phyloP scores from a whole-genome alignment of 768 basidiomycete genomes.

The Pholiota microspora region DNA sequence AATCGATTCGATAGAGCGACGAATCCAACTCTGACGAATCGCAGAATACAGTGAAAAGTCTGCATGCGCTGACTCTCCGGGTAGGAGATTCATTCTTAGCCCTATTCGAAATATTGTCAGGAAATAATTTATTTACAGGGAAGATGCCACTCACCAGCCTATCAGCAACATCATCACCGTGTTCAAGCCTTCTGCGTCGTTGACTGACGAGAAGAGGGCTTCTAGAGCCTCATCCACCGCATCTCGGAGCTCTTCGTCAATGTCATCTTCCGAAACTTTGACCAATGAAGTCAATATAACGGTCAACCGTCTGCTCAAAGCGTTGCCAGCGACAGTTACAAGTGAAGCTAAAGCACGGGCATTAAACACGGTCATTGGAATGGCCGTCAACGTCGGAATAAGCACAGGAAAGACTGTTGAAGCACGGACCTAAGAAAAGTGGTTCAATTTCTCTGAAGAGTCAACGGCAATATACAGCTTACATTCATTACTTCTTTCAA shows the following conservation, averaged over 20 bases:
- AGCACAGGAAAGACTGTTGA: constrained; percentile 95
- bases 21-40: constrained; percentile 79
- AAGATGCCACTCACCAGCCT: constrained; percentile 65
- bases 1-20: constrained; percentile 86
- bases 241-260: constrained; percentile 62
- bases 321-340: constrained; percentile 90
- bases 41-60: constrained; percentile 80
- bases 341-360: constrained; percentile 86
- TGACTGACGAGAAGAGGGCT: constrained; percentile 75
- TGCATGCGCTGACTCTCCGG: constrained; percentile 77
- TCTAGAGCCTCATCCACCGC: constrained; percentile 77
- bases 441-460: constrained; percentile 1
- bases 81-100: constrained; percentile 69
- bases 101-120: constrained; percentile 42
- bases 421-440: constrained; percentile 73
- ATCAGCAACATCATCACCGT: constrained; percentile 86
- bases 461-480: constrained; percentile 23
- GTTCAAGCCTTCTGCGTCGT: constrained; percentile 86
- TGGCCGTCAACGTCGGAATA: constrained; percentile 87
- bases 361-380: constrained; percentile 94
- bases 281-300: constrained; percentile 79
- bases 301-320: constrained; percentile 80
- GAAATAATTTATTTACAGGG: not conserved
- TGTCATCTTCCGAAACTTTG: constrained; percentile 67
- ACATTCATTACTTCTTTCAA: constrained; percentile 93